Conservation (phyloP, 1,284 basidiomycete genomes). For the Puccinia polysora region DNA sequence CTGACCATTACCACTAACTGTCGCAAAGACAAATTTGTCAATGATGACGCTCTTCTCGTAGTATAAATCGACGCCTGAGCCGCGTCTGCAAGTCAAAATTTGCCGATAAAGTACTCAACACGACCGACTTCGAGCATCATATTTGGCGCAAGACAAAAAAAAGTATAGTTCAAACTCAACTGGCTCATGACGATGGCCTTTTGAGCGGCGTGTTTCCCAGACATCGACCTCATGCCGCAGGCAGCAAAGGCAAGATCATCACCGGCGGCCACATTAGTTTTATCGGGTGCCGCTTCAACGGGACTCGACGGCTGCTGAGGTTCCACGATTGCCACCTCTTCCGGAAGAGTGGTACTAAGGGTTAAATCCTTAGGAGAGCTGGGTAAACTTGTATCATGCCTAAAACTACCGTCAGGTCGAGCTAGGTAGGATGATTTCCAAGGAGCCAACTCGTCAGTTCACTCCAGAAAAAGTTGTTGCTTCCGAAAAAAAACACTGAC, state of each 20-base stretch:
- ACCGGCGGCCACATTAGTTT: neutral
- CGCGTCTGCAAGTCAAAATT: slow-evolving; percentile 4
- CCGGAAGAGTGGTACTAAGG: neutral
- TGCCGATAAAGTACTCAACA: too few species aligned
- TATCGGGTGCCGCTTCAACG: neutral
- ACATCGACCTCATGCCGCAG: neutral
- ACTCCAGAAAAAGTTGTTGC: too few species aligned
- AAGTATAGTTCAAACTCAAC: slow-evolving; percentile 1
- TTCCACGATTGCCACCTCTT: neutral
- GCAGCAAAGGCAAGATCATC: neutral
- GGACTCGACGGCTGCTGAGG: neutral
- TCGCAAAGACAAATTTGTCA: slow-evolving; percentile 52
- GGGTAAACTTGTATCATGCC: neutral
- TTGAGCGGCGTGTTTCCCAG: slow-evolving; percentile 36
- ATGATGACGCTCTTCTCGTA: slow-evolving; percentile 49
- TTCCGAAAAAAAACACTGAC: slow-evolving; percentile 6
- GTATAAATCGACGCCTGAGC: slow-evolving; percentile 48
- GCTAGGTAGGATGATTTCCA: neutral
- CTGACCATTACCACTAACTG: slow-evolving; percentile 50
- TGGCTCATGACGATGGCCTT: slow-evolving; percentile 38
- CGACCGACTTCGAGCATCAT: too few species aligned
- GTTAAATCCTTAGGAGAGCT: neutral
- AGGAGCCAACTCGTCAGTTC: too few species aligned
- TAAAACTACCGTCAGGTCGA: slow-evolving; percentile 23
- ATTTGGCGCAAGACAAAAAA: neutral